Evolutionary conservation across 192 early-diverging fungal species (phyloP), one percentile per base, ranked within the genome.

Genomic region (Phycomyces nitens): DNA sequence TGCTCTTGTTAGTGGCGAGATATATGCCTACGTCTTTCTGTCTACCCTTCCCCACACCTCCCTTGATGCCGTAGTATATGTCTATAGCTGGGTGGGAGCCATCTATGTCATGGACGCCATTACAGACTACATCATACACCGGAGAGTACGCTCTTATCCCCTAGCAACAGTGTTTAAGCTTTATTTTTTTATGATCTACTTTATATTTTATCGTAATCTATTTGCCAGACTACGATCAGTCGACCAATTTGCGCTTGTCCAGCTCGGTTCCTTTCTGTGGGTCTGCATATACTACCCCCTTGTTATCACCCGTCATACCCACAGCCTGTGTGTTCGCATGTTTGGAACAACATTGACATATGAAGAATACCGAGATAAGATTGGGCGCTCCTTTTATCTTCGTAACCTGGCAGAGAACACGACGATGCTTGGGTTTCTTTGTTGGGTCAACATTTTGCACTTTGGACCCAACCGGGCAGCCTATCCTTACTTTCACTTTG

Each of bases 101-200:
- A 81, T 91, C 70, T 86, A 86, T 53, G 74, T 88, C n/a, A 71
- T 91, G 16, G 88, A 85, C 49, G 72, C 74, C 5, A 62, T 81
- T 26, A 88, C 89, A 18, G 79, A 84, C 41, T 91, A 85, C 65
- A 87, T 91, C 26, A 79, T 88, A 38, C 79, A 78, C 12, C 72
- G 77, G 1, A 79, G 82, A 24, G 80, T 91, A 18, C 77, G 82
- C 9, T 89, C 85, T 1, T 86, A 88, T 70, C 87, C 87, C 1
- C 60, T 91, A 39, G 78, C 84, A 51, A 87, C 82, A 53, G 80
- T 85, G 29, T 91, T 88, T 69, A 84, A 85, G 58, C 74, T 89
- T 55, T 91, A 91, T 61, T 91, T 88, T 56, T 89, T 87, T 67
- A 88, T 89, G 81, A 86, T 88, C 21, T 91, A 91, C 65, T 91